Evolutionary conservation across 805 yeast species (phyloP), one percentile per base, ranked within the genome.

Genomic region (Myxozyma udenii): DNA sequence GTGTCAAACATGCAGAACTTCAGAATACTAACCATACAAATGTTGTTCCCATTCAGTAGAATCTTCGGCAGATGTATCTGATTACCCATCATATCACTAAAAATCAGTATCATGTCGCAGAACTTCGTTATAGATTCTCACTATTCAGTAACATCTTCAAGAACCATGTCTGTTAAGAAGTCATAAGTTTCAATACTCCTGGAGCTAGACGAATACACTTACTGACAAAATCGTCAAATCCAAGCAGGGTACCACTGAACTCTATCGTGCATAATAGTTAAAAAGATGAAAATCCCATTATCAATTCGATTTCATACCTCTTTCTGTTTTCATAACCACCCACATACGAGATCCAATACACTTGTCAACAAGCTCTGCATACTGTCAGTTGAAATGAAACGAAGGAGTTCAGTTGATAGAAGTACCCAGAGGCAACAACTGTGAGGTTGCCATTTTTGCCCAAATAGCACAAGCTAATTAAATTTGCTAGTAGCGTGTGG

Each of bases 201-300:
- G 30, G 11, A 26, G 30, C 30, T 6, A 6, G 11, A 28, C 12
- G 16, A 41, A 21, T 36, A 12, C 3, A 55, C 72, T 58, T 65
- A 61, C 73, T 93, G 54, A 93, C 97, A 63, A 84, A 91, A 69
- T 93, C 98, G 67, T 93, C 98, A 68, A 91, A 91, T 1, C 98
- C 98, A 25, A 85, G 79, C 46, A 93, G 74, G 3, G 82, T 87
- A 1, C 98, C 98, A n/a, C 78, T 77, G 66, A 88, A 93, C 66
- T 90, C 97, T 66, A 18, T 55, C 69, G n/a, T n/a, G n/a, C n/a
- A n/a, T n/a, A n/a, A n/a, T n/a, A n/a, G n/a, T n/a, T n/a, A n/a
- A n/a, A n/a, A n/a, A n/a, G n/a, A n/a, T n/a, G n/a, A n/a, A n/a
- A n/a, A n/a, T n/a, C n/a, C n/a, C n/a, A n/a, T n/a, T n/a, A n/a